A percentile compares a stretch with the other conserved stretches of the same genome.
These are phyloP conservation scores for Cladosporium sp. DNA, from an alignment of 2,329 filamentous ascomycete genomes.

Conservation along the genomic window DNA sequence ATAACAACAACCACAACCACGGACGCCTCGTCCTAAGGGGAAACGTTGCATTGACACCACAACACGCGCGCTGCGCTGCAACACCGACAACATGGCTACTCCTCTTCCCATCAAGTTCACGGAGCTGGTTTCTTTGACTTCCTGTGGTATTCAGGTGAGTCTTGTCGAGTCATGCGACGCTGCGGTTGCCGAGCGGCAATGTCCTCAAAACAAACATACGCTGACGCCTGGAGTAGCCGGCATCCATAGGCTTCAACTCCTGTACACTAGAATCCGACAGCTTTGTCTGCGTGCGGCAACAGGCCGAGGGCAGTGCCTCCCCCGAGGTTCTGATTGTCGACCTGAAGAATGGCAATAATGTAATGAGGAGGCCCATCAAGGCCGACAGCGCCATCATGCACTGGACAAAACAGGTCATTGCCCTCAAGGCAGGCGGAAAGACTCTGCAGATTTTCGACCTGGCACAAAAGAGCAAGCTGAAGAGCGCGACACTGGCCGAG, in stretches of 20 bases:
- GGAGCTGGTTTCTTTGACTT: conserved; percentile 70
- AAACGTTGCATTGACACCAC: conserved; percentile 13
- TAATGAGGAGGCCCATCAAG: conserved; percentile 92
- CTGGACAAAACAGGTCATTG: conserved; percentile 93
- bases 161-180: neutral
- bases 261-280: conserved; percentile 97
- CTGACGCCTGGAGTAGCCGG: conserved; percentile 44
- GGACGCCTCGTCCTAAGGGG: conserved; percentile 9
- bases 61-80: conserved; percentile 22
- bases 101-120: conserved; percentile 84
- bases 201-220: conserved; percentile 14
- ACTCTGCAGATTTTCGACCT: conserved; percentile 98
- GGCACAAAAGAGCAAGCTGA: conserved; percentile 87
- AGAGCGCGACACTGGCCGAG: conserved; percentile 93
- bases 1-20: conserved; percentile 8
- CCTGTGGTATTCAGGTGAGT: conserved; percentile 47
- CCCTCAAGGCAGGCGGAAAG: conserved; percentile 86
- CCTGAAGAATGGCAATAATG: conserved; percentile 95
- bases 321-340: conserved; percentile 97
- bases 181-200: neutral
- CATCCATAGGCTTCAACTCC: conserved; percentile 80
- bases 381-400: conserved; percentile 99
- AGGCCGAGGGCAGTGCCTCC: conserved; percentile 76
- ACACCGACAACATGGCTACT: conserved; percentile 52
- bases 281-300: conserved; percentile 94